Evolutionary conservation across 768 basidiomycete genomes (phyloP).

Genomic region (Mycena pura): DNA sequence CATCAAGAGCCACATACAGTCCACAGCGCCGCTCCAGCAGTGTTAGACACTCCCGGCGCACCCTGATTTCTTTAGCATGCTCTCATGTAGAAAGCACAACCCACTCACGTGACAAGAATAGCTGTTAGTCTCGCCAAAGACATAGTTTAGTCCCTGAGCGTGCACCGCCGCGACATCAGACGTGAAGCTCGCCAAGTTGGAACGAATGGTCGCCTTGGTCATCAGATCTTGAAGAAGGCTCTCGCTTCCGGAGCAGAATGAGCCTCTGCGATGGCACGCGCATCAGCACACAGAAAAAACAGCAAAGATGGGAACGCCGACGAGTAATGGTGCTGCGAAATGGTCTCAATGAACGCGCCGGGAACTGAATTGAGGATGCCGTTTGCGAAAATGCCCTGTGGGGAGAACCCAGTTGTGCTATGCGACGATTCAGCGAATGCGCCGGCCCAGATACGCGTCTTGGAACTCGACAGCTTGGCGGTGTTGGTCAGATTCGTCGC

Average conservation of each 20-base stretch:
- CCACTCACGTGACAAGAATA: slow-evolving; percentile 47
- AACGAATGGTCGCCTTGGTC: slow-evolving; percentile 62
- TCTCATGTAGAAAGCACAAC: slow-evolving; percentile 2
- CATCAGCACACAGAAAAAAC: slow-evolving; percentile 7
- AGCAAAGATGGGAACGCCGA: slow-evolving; percentile 2
- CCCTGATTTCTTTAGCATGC: slow-evolving; percentile 36
- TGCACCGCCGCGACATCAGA: slow-evolving; percentile 60
- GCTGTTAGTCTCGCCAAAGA: slow-evolving; percentile 71
- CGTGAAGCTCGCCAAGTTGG: slow-evolving; percentile 58
- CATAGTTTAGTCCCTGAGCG: slow-evolving; percentile 57
- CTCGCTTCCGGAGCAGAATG: slow-evolving; percentile 62
- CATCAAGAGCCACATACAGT: slow-evolving; percentile 29
- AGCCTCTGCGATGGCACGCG: slow-evolving; percentile 48
- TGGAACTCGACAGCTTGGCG: slow-evolving; percentile 44
- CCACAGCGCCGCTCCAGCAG: slow-evolving; percentile 73
- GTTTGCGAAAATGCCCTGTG: slow-evolving; percentile 59
- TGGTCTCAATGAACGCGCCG: slow-evolving; percentile 60
- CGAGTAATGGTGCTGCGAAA: slow-evolving; percentile 58
- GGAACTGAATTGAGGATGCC: slow-evolving; percentile 56
- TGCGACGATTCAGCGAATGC: slow-evolving; percentile 61
- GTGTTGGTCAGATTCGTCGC: slow-evolving; percentile 53
- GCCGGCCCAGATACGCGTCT: slow-evolving; percentile 54
- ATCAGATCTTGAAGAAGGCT: slow-evolving; percentile 68
- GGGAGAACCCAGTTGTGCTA: slow-evolving; percentile 58
- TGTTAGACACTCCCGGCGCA: slow-evolving; percentile 66